These are phyloP conservation scores for Linum tenue DNA, from an alignment of 345 rosid genomes.

Conservation along the genomic window DNA sequence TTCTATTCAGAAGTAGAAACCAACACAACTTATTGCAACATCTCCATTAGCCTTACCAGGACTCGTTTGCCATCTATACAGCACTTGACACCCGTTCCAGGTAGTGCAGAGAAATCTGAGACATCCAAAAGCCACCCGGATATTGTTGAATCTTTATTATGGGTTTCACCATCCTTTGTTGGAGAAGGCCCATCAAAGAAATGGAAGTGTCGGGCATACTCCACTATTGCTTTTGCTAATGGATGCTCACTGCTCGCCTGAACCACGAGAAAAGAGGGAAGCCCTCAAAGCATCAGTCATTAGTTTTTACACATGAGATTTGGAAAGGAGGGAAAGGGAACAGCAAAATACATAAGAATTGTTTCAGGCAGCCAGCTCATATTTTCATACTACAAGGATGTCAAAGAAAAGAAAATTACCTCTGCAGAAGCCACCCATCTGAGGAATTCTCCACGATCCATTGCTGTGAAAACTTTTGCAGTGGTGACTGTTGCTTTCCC, in stretches of 20 bases:
- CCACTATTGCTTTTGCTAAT: conserved; percentile 75
- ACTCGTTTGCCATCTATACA: conserved; percentile 51
- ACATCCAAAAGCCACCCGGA: conserved; percentile 76
- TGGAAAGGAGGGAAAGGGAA: too few relatives aligned
- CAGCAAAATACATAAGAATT: too few relatives aligned
- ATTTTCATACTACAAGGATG: too few relatives aligned
- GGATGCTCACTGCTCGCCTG: conserved; percentile 99
- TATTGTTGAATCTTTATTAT: conserved; percentile 22
- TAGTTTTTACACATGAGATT: too few relatives aligned
- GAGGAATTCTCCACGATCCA: conserved; percentile 91
- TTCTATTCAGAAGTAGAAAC: too few relatives aligned
- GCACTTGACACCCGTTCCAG: conserved; percentile 87
- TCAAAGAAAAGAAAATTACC: conserved; percentile 31
- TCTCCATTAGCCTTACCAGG: conserved; percentile 33
- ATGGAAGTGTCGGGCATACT: conserved; percentile 80
- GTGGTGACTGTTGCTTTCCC: conserved; percentile 85
- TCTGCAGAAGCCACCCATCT: conserved; percentile 94
- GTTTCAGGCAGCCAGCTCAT: too few relatives aligned
- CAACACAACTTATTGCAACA: background rate
- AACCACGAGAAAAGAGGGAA: conserved; percentile 7
- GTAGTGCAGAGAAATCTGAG: conserved; percentile 64
- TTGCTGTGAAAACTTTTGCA: conserved; percentile 61
- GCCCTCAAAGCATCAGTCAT: too few relatives aligned
- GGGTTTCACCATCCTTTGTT: conserved; percentile 28
- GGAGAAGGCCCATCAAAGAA: conserved; percentile 58